phyloP scores from a whole-genome alignment of 495 filamentous ascomycete species.

The Hyaloscypha finlandica region DNA sequence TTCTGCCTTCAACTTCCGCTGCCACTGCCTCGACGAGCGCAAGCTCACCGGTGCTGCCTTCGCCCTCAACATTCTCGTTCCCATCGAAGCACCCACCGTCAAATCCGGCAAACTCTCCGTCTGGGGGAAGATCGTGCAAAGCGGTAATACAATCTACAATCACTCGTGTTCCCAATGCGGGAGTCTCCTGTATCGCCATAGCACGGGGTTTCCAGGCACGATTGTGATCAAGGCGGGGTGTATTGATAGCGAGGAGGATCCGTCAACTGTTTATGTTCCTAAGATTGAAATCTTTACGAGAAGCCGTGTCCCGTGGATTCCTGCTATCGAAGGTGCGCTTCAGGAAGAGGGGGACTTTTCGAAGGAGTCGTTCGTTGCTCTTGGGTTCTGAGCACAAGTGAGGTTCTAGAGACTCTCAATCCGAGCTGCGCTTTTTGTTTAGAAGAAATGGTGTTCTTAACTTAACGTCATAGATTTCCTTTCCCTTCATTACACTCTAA shows the following conservation, averaged over 20 bases:
- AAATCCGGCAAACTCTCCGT: slow-evolving; percentile 11
- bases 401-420: not conserved
- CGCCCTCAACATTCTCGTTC: slow-evolving; percentile 24
- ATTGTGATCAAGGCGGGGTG: slow-evolving; percentile 25
- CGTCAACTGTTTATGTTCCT: slow-evolving; percentile 17
- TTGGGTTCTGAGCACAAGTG: not conserved
- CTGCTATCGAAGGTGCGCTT: slow-evolving; percentile 15
- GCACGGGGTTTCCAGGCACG: slow-evolving; percentile 21
- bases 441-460: not conserved
- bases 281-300: slow-evolving; percentile 25
- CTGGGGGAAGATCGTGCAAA: slow-evolving; percentile 17
- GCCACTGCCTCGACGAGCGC: slow-evolving; percentile 26
- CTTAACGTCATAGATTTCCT: not conserved
- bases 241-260: slow-evolving; percentile 22
- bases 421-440: too few relatives aligned
- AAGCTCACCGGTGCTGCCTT: slow-evolving; percentile 29
- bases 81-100: slow-evolving; percentile 3
- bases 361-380: not conserved
- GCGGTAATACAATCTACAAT: slow-evolving; percentile 23
- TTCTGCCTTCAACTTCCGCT: slow-evolving; percentile 20
- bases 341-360: slow-evolving; percentile 18
- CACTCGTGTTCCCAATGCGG: slow-evolving; percentile 22
- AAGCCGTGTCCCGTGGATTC: slow-evolving; percentile 23
- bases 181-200: slow-evolving; percentile 20
- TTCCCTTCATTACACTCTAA: not conserved